Conservation (phyloP, 2,329 filamentous ascomycete species). For the Sporothrix brunneoviolacea region DNA sequence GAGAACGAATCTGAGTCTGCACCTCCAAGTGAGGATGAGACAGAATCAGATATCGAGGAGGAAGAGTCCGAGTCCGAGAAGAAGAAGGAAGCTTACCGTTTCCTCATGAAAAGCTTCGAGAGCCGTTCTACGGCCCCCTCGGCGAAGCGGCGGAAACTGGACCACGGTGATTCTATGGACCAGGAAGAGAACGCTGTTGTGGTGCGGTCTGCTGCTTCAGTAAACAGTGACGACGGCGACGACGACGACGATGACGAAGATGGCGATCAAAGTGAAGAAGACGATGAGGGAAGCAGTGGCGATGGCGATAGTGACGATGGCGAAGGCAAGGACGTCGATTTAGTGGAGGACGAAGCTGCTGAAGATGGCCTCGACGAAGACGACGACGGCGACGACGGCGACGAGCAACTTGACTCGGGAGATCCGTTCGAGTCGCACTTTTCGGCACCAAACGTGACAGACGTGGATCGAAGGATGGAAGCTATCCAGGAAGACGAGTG, state of each 20-base stretch:
- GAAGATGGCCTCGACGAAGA: constrained; percentile 28
- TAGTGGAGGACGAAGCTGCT: constrained; percentile 40
- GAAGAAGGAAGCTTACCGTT: constrained; percentile 41
- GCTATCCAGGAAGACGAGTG: constrained; percentile 46
- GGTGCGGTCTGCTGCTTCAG: constrained; percentile 9
- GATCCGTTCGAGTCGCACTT: constrained; percentile 84
- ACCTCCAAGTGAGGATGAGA: constrained; percentile 18
- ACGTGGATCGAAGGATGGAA: constrained; percentile 48
- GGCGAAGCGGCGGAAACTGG: constrained; percentile 51
- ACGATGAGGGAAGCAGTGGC: constrained; percentile 14
- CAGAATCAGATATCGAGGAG: constrained; percentile 32
- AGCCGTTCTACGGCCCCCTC: constrained; percentile 39
- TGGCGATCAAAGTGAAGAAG: constrained; percentile 10
- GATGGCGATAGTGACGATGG: constrained; percentile 6
- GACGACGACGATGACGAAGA: neutral
- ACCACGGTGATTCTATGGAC: constrained; percentile 27
- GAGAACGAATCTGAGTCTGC: constrained; percentile 2
- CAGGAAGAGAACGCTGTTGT: constrained; percentile 12
- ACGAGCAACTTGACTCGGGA: constrained; percentile 37
- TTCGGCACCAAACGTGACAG: constrained; percentile 55
- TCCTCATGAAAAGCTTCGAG: constrained; percentile 51
- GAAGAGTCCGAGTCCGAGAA: constrained; percentile 32
- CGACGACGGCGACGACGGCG: constrained; percentile 43
- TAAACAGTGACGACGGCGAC: neutral
- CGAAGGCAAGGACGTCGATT: constrained; percentile 21